Percentiles rank a stretch among this genome's conserved stretches.
Evolutionary conservation across 495 filamentous ascomycete species (phyloP).

Genomic region (Hyphodiscus hymeniophilus): DNA sequence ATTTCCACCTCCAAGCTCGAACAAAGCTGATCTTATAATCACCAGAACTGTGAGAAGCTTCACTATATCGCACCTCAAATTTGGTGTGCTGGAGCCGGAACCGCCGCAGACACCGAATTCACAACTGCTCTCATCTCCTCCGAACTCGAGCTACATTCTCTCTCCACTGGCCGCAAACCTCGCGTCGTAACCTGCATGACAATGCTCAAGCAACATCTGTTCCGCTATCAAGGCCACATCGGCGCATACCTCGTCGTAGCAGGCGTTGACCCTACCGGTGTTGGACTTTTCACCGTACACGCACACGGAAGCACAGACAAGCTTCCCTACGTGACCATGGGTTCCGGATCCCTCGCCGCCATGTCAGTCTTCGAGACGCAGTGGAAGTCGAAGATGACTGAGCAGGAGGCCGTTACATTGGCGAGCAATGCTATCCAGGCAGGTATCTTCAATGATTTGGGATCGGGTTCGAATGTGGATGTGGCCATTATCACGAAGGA

Average conservation of each 20-base stretch:
- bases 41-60: conserved; percentile 97
- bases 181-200: conserved; percentile 99
- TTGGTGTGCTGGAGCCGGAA: conserved; percentile 98
- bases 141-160: conserved; percentile 90
- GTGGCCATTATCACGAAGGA: conserved; percentile 89
- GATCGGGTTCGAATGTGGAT: conserved; percentile 95
- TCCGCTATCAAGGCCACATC: conserved; percentile 96
- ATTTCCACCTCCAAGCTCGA: neutral
- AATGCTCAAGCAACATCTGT: conserved; percentile 98
- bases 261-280: conserved; percentile 92
- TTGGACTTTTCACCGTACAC: conserved; percentile 96
- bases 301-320: conserved; percentile 98
- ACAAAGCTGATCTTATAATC: conserved; percentile 1
- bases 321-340: conserved; percentile 99
- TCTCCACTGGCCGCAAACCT: conserved; percentile 91
- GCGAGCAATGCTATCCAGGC: conserved; percentile 85
- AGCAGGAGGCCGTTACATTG: conserved; percentile 74
- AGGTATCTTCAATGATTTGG: conserved; percentile 99
- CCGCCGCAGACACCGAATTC: conserved; percentile 98
- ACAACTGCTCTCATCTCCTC: conserved; percentile 98
- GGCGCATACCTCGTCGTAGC: conserved; percentile 98
- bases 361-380: conserved; percentile 98
- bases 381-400: conserved; percentile 76
- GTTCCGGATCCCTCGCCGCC: conserved; percentile 87
- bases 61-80: conserved; percentile 99